These are phyloP conservation scores for Diaporthe nobilis DNA, from an alignment of 2,329 filamentous ascomycete species.

Conservation along the genomic window DNA sequence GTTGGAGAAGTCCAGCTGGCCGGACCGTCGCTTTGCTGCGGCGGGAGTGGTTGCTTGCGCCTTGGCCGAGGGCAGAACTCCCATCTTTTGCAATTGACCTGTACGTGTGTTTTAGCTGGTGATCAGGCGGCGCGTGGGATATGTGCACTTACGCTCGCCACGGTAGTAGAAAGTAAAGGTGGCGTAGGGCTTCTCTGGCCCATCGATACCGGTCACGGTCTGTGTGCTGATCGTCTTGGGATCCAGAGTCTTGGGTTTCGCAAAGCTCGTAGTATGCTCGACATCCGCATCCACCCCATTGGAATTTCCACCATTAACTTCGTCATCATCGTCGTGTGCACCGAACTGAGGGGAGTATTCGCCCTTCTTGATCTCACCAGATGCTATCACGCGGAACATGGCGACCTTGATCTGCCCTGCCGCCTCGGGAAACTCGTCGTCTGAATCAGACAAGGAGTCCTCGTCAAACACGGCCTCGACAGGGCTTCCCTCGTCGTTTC, in stretches of 20 bases:
- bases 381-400: constrained; percentile 94
- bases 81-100: constrained; percentile 98
- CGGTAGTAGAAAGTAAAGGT: constrained; percentile 98
- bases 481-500: constrained; percentile 80
- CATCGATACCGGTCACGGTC: constrained; percentile 98
- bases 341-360: constrained; percentile 99
- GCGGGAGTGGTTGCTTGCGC: constrained; percentile 71
- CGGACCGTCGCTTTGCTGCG: constrained; percentile 82
- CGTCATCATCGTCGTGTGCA: constrained; percentile 94
- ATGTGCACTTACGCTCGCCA: constrained; percentile 82
- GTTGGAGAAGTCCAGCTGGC: constrained; percentile 86
- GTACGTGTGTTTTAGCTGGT: constrained; percentile 44
- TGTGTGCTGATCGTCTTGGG: constrained; percentile 98
- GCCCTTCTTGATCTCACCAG: constrained; percentile 96
- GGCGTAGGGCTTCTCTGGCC: constrained; percentile 95
- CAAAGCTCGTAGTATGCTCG: constrained; percentile 98
- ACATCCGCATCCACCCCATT: constrained; percentile 81
- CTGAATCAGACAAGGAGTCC: constrained; percentile 78
- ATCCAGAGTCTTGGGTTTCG: constrained; percentile 94
- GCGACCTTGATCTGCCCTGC: constrained; percentile 98
- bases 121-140: neutral
- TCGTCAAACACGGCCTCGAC: constrained; percentile 78
- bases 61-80: constrained; percentile 81
- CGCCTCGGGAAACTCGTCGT: constrained; percentile 92
- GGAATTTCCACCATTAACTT: constrained; percentile 64